Percentiles rank a stretch among this genome's conserved stretches.
Evolutionary conservation across 768 basidiomycete genomes (phyloP).

Genomic region (Boletus reticulatus): DNA sequence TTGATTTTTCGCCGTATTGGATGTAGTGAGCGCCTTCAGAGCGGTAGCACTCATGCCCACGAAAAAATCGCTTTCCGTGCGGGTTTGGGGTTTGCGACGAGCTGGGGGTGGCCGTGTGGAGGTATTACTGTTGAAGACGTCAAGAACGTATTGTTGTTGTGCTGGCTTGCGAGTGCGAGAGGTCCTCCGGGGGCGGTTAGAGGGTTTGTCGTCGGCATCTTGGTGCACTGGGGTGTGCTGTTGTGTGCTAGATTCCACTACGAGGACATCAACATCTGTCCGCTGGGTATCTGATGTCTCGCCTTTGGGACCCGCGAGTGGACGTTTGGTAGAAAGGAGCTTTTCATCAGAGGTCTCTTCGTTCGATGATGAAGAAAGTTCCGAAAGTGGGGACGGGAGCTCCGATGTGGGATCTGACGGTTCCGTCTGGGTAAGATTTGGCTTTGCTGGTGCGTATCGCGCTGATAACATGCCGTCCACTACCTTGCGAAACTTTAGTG

Average conservation of each 20-base stretch:
- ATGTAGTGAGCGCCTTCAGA: slow-evolving; percentile 64
- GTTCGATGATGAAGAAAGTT: slow-evolving; percentile 21
- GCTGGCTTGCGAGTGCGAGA: slow-evolving; percentile 47
- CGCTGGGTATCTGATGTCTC: neutral
- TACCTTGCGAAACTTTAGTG: slow-evolving; percentile 39
- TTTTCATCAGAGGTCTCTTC: slow-evolving; percentile 14
- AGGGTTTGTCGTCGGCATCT: slow-evolving; percentile 4
- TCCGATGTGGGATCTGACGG: neutral
- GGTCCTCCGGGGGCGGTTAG: slow-evolving; percentile 43
- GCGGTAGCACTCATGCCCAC: slow-evolving; percentile 68
- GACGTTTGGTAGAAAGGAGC: neutral
- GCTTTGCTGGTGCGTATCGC: slow-evolving; percentile 23
- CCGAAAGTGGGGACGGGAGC: slow-evolving; percentile 21
- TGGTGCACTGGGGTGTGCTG: slow-evolving; percentile 11
- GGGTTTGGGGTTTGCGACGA: slow-evolving; percentile 44
- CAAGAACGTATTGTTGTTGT: slow-evolving; percentile 32
- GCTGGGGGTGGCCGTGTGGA: slow-evolving; percentile 31
- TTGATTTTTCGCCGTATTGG: slow-evolving; percentile 75
- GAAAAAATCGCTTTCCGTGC: slow-evolving; percentile 44
- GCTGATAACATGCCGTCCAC: slow-evolving; percentile 36
- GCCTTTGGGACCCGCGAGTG: neutral
- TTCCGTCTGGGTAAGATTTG: slow-evolving; percentile 8
- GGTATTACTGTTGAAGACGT: slow-evolving; percentile 36
- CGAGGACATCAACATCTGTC: slow-evolving; percentile 1
- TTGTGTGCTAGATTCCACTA: slow-evolving; percentile 7